phyloP scores from a whole-genome alignment of 78 protist genomes.

The Tieghemostelium lacteum region DNA sequence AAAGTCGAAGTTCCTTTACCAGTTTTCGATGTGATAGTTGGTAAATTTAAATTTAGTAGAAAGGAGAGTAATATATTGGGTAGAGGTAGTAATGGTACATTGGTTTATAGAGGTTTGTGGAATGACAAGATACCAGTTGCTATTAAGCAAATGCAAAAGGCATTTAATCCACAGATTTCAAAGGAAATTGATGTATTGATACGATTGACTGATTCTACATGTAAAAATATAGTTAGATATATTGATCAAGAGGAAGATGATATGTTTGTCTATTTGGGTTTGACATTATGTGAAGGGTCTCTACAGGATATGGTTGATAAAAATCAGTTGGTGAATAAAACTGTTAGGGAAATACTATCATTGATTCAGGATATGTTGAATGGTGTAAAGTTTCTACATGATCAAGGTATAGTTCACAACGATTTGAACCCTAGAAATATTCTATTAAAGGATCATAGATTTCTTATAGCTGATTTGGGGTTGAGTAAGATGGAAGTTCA shows the following conservation, averaged over 20 bases:
- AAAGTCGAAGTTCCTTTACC: not conserved
- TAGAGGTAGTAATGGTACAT: constrained; percentile 61
- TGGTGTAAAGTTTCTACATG: constrained; percentile 38
- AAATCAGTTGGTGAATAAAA: not conserved
- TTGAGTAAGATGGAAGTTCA: constrained; percentile 54
- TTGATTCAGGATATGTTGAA: constrained; percentile 9
- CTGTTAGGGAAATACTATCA: too few relatives aligned
- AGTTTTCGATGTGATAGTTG: not conserved
- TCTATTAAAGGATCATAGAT: constrained; percentile 9
- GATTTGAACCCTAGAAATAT: constrained; percentile 69
- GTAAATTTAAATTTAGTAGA: constrained; percentile 46
- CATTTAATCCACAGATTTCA: constrained; percentile 8
- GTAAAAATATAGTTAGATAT: constrained; percentile 21
- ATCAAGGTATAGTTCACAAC: constrained; percentile 54
- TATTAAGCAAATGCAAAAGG: constrained; percentile 49
- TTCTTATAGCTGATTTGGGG: constrained; percentile 56
- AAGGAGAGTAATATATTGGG: constrained; percentile 27
- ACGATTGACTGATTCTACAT: not conserved
- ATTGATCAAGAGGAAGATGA: constrained; percentile 52
- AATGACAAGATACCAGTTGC: constrained; percentile 60
- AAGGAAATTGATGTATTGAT: constrained; percentile 38
- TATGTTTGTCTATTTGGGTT: constrained; percentile 5
- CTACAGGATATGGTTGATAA: constrained; percentile 17
- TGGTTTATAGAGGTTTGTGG: constrained; percentile 58
- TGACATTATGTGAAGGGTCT: constrained; percentile 41